phyloP scores from a whole-genome alignment of 202 grass and related monocot genomes.

The Schoenoplectus triqueter region DNA sequence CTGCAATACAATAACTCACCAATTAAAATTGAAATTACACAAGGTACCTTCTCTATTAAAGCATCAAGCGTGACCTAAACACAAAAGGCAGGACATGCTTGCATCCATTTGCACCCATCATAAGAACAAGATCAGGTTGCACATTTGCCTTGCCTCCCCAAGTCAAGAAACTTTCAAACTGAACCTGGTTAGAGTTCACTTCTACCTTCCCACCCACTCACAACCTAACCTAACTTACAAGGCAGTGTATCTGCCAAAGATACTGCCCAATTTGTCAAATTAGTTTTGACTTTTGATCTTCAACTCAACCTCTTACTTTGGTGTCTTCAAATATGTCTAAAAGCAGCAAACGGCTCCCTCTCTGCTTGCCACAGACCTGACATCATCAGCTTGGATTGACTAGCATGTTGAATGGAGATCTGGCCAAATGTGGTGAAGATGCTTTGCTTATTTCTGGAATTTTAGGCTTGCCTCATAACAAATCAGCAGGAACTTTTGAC shows the following conservation, averaged over 20 bases:
- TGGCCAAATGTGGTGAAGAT: constrained; percentile 63
- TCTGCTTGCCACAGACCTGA: constrained; percentile 59
- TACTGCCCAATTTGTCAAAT: constrained; percentile 56
- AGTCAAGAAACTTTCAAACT: constrained; percentile 72
- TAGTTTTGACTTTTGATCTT: constrained; percentile 53
- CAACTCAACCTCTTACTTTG: constrained; percentile 70
- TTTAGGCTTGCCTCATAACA: constrained; percentile 42
- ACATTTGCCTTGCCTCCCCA: constrained; percentile 66
- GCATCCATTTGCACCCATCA: constrained; percentile 46
- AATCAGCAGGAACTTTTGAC: constrained; percentile 39
- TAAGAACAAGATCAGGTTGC: constrained; percentile 63
- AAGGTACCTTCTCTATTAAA: constrained; percentile 40
- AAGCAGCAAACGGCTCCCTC: constrained; percentile 54
- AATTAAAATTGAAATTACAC: no score
- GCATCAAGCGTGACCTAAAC: constrained; percentile 71
- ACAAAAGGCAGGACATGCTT: constrained; percentile 53
- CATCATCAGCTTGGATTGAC: constrained; percentile 66
- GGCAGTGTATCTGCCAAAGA: constrained; percentile 59
- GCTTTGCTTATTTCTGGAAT: constrained; percentile 42
- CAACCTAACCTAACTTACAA: constrained; percentile 63
- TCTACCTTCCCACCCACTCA: constrained; percentile 59
- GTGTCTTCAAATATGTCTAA: constrained; percentile 80
- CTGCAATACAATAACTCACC: no score
- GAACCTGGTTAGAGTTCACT: constrained; percentile 47
- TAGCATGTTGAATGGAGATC: constrained; percentile 50